Percentiles rank a stretch among this genome's conserved stretches.
These are phyloP conservation scores for Coemansia nantahalensis DNA, from an alignment of 192 early-diverging fungal genomes.

Conservation along the genomic window DNA sequence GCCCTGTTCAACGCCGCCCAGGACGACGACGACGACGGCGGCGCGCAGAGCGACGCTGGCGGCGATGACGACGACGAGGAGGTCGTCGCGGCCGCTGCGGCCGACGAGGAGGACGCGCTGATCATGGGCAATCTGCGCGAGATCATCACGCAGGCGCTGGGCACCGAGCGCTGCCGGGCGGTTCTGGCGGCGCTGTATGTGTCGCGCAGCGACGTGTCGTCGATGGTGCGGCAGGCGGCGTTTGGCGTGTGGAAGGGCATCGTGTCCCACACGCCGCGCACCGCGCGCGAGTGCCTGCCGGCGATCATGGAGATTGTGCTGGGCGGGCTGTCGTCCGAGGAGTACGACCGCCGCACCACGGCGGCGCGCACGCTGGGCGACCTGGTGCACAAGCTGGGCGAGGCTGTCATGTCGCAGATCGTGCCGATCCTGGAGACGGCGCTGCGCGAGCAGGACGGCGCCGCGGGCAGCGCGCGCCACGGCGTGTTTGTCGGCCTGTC, in stretches of 20 bases:
- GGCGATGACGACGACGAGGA: conserved; percentile 20
- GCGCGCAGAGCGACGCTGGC: not conserved
- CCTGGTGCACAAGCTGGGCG: conserved; percentile 92
- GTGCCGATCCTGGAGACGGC: conserved; percentile 89
- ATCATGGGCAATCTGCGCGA: conserved; percentile 44
- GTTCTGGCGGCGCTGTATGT: conserved; percentile 93
- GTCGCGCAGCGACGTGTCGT: conserved; percentile 76
- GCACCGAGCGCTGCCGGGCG: conserved; percentile 77
- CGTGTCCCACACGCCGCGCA: conserved; percentile 94
- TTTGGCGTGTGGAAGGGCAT: conserved; percentile 94
- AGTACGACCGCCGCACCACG: conserved; percentile 76
- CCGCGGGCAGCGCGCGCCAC: conserved; percentile 65
- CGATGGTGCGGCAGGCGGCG: conserved; percentile 83
- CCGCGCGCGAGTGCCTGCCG: conserved; percentile 91
- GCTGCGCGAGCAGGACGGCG: conserved; percentile 43
- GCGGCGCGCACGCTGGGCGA: conserved; percentile 92
- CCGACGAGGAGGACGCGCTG: conserved; percentile 30
- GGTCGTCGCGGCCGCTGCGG: too few relatives aligned
- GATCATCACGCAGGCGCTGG: conserved; percentile 73
- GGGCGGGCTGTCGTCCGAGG: conserved; percentile 68
- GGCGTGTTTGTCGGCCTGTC: conserved; percentile 92
- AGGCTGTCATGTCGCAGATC: conserved; percentile 79
- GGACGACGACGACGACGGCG: conserved; percentile 50
- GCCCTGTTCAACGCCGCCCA: too few relatives aligned
- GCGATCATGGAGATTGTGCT: conserved; percentile 91